Percentiles rank a stretch among this genome's conserved stretches.
Conservation (phyloP, 495 filamentous ascomycete species). For the Penicillium coprophilum region DNA sequence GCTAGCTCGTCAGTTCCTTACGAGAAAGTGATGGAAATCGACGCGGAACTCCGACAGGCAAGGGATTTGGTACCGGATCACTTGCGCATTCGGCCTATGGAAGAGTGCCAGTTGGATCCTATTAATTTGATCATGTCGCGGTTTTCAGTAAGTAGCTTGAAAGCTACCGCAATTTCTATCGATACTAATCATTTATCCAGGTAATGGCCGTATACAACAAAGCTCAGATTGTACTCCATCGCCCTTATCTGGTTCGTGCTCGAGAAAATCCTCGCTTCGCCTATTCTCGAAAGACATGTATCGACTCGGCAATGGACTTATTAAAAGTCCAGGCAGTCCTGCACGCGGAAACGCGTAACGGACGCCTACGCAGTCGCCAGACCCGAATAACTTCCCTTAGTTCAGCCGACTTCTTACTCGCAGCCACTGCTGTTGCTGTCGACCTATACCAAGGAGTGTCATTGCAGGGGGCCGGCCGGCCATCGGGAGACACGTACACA, state of each 20-base stretch:
- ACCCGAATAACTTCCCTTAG: slow-evolving; percentile 76
- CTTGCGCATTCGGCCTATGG: slow-evolving; percentile 71
- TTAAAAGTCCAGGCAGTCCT: slow-evolving; percentile 74
- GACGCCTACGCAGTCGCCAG: slow-evolving; percentile 68
- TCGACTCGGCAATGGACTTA: slow-evolving; percentile 82
- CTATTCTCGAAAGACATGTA: slow-evolving; percentile 79
- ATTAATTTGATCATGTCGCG: slow-evolving; percentile 82
- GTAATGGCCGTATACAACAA: slow-evolving; percentile 91
- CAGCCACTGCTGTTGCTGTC: slow-evolving; percentile 84
- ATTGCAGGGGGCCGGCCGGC: slow-evolving; percentile 36
- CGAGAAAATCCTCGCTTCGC: slow-evolving; percentile 79
- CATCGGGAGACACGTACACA: slow-evolving; percentile 56
- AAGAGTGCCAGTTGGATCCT: slow-evolving; percentile 73
- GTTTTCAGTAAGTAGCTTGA: slow-evolving; percentile 53
- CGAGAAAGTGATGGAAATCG: slow-evolving; percentile 81
- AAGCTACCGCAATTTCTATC: not conserved
- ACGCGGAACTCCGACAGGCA: slow-evolving; percentile 71
- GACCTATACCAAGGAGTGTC: slow-evolving; percentile 60
- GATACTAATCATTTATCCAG: slow-evolving; percentile 24
- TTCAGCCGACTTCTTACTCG: slow-evolving; percentile 81
- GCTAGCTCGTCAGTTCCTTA: slow-evolving; percentile 57
- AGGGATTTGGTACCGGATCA: slow-evolving; percentile 74
- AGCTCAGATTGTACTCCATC: slow-evolving; percentile 82
- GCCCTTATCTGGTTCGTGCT: slow-evolving; percentile 76
- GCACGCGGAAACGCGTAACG: slow-evolving; percentile 68